Percentiles rank a stretch among this genome's conserved stretches.
phyloP scores from a whole-genome alignment of 306 rosid species.

The Cajanus cajan region DNA sequence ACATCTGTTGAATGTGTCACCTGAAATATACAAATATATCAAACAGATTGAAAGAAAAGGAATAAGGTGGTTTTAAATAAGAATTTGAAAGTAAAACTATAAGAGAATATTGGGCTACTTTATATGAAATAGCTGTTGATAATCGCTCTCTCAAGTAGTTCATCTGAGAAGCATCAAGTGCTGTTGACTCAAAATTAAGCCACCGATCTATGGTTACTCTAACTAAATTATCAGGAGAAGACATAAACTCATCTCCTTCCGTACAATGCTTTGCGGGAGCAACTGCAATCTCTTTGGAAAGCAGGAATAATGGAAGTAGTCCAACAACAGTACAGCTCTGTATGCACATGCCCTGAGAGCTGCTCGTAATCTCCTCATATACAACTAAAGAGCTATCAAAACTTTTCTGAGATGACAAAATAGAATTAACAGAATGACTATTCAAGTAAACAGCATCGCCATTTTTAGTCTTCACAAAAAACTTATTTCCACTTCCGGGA shows the following conservation, averaged over 20 bases:
- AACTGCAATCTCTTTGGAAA: slow-evolving; percentile 73
- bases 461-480: slow-evolving; percentile 43
- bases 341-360: slow-evolving; percentile 51
- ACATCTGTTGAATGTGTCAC: slow-evolving; percentile 46
- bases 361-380: slow-evolving; percentile 63
- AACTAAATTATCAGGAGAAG: slow-evolving; percentile 62
- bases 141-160: slow-evolving; percentile 76
- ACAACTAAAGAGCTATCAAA: slow-evolving; percentile 41
- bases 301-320: slow-evolving; percentile 63
- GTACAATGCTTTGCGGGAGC: slow-evolving; percentile 35
- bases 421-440: slow-evolving; percentile 38
- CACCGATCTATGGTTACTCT: slow-evolving; percentile 64
- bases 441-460: slow-evolving; percentile 56
- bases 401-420: slow-evolving; percentile 15
- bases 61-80: background rate
- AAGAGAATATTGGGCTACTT: slow-evolving; percentile 38
- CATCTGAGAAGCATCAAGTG: slow-evolving; percentile 70
- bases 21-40: slow-evolving; percentile 39
- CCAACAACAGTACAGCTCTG: slow-evolving; percentile 58
- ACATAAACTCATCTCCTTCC: slow-evolving; percentile 47
- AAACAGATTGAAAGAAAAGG: slow-evolving; percentile 6
- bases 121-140: slow-evolving; percentile 58
- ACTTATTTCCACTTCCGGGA: slow-evolving; percentile 17
- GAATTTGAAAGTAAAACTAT: background rate
- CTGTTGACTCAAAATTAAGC: slow-evolving; percentile 55